Evolutionary conservation across 176 grass and related monocot species (phyloP).

Genomic region (Aegilops bicornis): DNA sequence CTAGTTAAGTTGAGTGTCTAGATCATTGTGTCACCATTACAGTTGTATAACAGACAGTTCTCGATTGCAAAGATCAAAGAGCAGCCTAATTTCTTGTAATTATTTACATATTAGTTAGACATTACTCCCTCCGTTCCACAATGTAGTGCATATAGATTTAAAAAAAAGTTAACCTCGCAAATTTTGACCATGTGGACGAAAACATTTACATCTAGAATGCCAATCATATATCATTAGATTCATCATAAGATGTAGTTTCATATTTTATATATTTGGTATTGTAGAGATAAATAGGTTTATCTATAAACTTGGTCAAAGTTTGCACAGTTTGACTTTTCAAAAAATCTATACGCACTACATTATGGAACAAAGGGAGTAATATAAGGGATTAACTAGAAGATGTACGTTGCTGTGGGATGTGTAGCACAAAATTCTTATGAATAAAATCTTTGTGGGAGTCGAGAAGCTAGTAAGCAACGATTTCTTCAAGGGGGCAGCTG

Average conservation of each 20-base stretch:
- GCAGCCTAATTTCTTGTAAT: not conserved
- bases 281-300: too few relatives aligned
- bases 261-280: too few relatives aligned
- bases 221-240: too few relatives aligned
- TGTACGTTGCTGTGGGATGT: not conserved
- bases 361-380: not conserved
- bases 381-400: not conserved
- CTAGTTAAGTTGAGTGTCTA: constrained; percentile 6
- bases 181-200: too few relatives aligned
- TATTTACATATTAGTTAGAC: constrained; percentile 11
- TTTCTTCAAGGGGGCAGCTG: not conserved
- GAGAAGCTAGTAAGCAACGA: not conserved
- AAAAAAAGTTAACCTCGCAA: too few relatives aligned
- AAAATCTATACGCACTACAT: too few relatives aligned
- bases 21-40: not conserved
- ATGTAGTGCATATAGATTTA: too few relatives aligned
- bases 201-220: too few relatives aligned
- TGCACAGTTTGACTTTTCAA: too few relatives aligned
- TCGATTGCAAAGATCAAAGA: not conserved
- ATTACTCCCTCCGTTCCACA: not conserved
- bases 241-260: too few relatives aligned
- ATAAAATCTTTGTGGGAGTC: not conserved
- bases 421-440: not conserved
- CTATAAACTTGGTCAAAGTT: too few relatives aligned
- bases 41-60: not conserved